Base-by-base conservation (phyloP, 1,284 basidiomycete species). In the Trichosporon coremiiforme region DNA sequence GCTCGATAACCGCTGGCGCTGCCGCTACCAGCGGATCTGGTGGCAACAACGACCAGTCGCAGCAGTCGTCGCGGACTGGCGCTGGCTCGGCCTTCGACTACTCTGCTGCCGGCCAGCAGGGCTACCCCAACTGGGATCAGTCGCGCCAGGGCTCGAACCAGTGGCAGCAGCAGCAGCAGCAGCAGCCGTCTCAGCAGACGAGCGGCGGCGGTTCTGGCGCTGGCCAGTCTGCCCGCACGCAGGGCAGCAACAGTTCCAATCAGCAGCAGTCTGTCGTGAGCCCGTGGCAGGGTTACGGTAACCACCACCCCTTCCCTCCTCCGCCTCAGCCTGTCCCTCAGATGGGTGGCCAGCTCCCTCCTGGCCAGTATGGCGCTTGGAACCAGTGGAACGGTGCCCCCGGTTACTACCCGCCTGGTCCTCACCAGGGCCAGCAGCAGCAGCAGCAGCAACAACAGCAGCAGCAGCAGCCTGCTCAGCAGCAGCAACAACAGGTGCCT, bases 221-320 rank as follows among this genome's bases (percentile, higher is more conserved):
- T n/a, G 31, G 57, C 29, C 57, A 60, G 31, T 33, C 29, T 60
- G 47, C 68, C 36, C 66, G 35, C 41, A 68, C 31, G 55, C 71
- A 50, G 41, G 60, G 63, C 22, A 71, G 53, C 74, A 73, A 64
- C 73, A 72, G 68, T 47, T 66, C 60, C 15, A 47, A 67, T 20
- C 67, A 68, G 65, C 66, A 68, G 36, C 55, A 53, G 17, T 31
- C 66, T 7, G 68, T 69, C 25, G 55, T 69, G 38, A 71, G 68
- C 63, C 71, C 71, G 8, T 77, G 76, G 76, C 76, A 77, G 68
- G 71, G 73, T 25, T 77, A 77, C 33, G 68, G 69, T 22, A 64
- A 65, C 22, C 76, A 77, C 69, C 74, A 75, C 36, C 72, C 73
- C 7, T 74, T 77, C 73, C 69, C 74, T 45, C 77, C 76, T 8